Base-by-base conservation (phyloP, 768 basidiomycete species). In the Mycena galericulata region DNA sequence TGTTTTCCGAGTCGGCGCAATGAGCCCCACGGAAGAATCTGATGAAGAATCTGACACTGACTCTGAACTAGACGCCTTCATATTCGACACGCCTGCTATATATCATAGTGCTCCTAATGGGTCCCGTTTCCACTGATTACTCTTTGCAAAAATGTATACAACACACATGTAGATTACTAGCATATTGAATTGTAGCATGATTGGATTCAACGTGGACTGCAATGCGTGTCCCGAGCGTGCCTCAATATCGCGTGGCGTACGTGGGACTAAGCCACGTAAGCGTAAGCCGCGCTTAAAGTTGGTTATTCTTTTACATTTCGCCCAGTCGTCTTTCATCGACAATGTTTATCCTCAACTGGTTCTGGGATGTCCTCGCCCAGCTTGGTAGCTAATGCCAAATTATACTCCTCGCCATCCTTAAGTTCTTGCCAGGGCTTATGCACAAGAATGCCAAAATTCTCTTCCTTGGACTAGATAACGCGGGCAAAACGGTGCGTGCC, bases 391-490 rank as follows among this genome's bases (percentile, higher is more conserved):
- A 41, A 4, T 61, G 47, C 9, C 40, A n/a, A 41, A 47, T 34
- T 29, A 20, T 30, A 22, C 22, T 22, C 58, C 61, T 15, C 32
- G 18, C 24, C 41, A 29, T 41, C 54, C 65, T 40, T 14, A 49
- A 67, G 63, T 38, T 46, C 53, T 38, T 70, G 60, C 24, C 36
- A 97, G 96, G 96, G 72, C 86, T 97, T 75, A 76, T 92, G 83
- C 94, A 96, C 87, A 98, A 99, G 92, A 98, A 98, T 79, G 98
- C 98, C 72, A 99, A 99, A 89, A 98, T 99, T 79, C 89, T 99
- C 71, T 99, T 99, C 90, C 89, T 99, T 58, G 98, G 98, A 70
- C 89, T 99, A 62, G 97, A 99, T 80, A 99, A 99, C 85, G 98
- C 98, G 58, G 97, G 98, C 78, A 99, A 99, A 88, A 99, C 98